A percentile compares a stretch with the other conserved stretches of the same genome.
Evolutionary conservation across 768 basidiomycete species (phyloP).

Genomic region (Leccinum subgranulosum): DNA sequence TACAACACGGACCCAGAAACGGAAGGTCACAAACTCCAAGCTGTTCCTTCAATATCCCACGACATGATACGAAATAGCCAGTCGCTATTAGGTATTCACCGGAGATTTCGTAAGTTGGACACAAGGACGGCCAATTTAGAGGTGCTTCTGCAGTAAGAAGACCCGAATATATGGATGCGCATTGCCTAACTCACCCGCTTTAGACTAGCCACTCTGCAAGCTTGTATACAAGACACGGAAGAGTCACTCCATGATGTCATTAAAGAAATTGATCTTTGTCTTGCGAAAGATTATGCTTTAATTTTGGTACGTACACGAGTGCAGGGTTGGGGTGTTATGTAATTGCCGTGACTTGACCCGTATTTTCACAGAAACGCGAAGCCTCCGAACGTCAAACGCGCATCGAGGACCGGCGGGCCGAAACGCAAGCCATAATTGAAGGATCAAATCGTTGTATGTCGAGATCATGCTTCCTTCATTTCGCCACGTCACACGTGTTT

Average conservation of each 20-base stretch:
- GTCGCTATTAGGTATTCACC: constrained; percentile 12
- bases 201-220: constrained; percentile 54
- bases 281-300: constrained; percentile 40
- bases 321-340: constrained; percentile 17
- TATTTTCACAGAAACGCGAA: constrained; percentile 55
- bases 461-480: constrained; percentile 21
- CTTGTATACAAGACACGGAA: constrained; percentile 49
- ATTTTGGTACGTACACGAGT: constrained; percentile 37
- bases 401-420: constrained; percentile 47
- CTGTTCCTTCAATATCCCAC: constrained; percentile 14
- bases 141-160: constrained; percentile 66
- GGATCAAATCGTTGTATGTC: constrained; percentile 46
- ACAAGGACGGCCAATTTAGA: constrained; percentile 58
- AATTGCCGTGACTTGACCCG: constrained; percentile 24
- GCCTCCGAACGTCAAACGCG: constrained; percentile 60
- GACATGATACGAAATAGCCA: constrained; percentile 17
- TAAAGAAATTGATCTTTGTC: constrained; percentile 43
- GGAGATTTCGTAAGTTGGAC: constrained; percentile 24
- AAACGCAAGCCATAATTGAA: constrained; percentile 41
- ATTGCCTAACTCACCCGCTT: constrained; percentile 1
- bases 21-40: constrained; percentile 39
- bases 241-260: constrained; percentile 47
- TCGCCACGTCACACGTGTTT: constrained; percentile 12
- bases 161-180: neutral
- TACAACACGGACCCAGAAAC: constrained; percentile 75